Evolutionary conservation across 371 early-diverging fungal genomes (phyloP).

Genomic region (Syncephalastrum sp.): DNA sequence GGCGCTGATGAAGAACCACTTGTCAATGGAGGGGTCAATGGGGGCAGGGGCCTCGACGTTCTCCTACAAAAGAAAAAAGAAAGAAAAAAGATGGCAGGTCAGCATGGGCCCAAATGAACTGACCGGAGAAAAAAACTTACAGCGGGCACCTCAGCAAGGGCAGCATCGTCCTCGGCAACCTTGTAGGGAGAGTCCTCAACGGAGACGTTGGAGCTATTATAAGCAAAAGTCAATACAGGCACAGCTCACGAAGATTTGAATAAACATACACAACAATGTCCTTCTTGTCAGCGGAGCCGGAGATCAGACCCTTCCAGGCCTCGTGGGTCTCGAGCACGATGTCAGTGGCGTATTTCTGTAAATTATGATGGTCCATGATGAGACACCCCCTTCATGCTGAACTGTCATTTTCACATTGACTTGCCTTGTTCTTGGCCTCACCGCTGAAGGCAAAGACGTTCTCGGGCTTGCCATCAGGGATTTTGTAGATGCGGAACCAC

Average conservation of each 20-base stretch:
- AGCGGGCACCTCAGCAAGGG: slow-evolving; percentile 64
- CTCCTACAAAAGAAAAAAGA: slow-evolving; percentile 22
- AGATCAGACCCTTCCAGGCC: slow-evolving; percentile 91
- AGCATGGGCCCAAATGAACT: not conserved
- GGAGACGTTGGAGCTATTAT: slow-evolving; percentile 62
- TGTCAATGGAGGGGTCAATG: slow-evolving; percentile 83
- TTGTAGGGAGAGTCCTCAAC: slow-evolving; percentile 76
- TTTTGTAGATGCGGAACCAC: slow-evolving; percentile 98
- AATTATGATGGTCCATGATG: not conserved
- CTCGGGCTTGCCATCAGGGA: slow-evolving; percentile 96
- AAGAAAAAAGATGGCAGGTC: slow-evolving; percentile 5
- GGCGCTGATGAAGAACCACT: slow-evolving; percentile 96
- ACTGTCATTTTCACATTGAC: not conserved
- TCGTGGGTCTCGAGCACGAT: slow-evolving; percentile 93
- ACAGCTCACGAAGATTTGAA: not conserved
- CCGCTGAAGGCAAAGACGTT: slow-evolving; percentile 97
- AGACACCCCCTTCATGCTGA: not conserved
- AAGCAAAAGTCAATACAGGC: not conserved
- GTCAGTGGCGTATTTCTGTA: slow-evolving; percentile 86
- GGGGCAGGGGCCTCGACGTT: slow-evolving; percentile 50
- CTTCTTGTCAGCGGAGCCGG: slow-evolving; percentile 67
- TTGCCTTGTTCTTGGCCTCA: slow-evolving; percentile 83
- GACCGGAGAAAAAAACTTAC: slow-evolving; percentile 33
- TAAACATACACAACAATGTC: slow-evolving; percentile 66
- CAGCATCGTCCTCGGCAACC: slow-evolving; percentile 55